A percentile compares a stretch with the other conserved stretches of the same genome.
phyloP scores from a whole-genome alignment of 805 yeast genomes.

The Kodamaea jinghongensis region DNA sequence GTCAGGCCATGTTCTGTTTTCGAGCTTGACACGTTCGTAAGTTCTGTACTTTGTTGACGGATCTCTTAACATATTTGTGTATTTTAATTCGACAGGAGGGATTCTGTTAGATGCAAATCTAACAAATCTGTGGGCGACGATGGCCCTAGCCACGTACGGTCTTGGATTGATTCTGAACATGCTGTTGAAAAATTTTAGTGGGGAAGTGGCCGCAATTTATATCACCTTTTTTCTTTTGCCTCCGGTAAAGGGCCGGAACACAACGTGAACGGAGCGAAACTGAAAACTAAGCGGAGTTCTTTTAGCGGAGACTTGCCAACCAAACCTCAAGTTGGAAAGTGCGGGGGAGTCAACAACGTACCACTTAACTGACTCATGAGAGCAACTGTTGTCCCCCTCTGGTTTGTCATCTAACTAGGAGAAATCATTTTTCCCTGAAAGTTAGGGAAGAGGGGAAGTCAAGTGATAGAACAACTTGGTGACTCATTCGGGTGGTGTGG shows the following conservation, averaged over 20 bases:
- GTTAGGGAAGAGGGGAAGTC: no score
- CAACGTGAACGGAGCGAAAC: no score
- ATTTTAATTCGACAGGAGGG: slow-evolving; percentile 17
- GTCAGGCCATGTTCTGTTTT: slow-evolving; percentile 71
- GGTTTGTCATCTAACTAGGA: no score
- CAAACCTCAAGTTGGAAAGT: no score
- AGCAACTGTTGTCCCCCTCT: no score
- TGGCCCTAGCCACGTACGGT: slow-evolving; percentile 21
- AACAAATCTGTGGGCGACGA: slow-evolving; percentile 11
- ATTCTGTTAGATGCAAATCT: slow-evolving; percentile 12
- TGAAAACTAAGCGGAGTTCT: no score
- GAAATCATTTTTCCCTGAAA: no score
- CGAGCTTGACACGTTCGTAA: slow-evolving; percentile 52
- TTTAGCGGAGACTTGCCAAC: no score
- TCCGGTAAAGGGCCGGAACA: slow-evolving; percentile 4
- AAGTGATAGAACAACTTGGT: no score
- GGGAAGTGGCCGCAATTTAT: not conserved
- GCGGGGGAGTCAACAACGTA: no score
- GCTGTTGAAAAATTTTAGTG: slow-evolving; percentile 6
- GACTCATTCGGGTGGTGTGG: no score
- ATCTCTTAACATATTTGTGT: slow-evolving; percentile 57
- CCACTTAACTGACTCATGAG: no score
- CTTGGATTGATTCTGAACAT: slow-evolving; percentile 27
- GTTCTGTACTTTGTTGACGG: slow-evolving; percentile 64
- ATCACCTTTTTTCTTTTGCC: not conserved